Evolutionary conservation across 208 protist species (phyloP).

Genomic region (Trypanosoma brucei): DNA sequence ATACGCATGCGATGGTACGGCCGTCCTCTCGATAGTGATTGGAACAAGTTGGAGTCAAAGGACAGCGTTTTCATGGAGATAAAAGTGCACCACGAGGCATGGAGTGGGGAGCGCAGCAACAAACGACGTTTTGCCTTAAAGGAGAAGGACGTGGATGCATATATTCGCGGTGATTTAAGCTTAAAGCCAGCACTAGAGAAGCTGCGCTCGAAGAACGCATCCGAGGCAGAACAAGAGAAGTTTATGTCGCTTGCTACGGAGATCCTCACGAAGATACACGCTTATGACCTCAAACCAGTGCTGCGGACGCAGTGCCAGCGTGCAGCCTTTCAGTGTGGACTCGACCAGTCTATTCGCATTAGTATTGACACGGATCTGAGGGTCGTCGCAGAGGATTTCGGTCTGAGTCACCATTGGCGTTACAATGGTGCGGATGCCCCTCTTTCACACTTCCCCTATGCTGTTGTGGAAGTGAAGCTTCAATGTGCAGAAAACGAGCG

Average conservation of each 20-base stretch:
- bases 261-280: slow-evolving; percentile 79
- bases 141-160: slow-evolving; percentile 76
- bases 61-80: slow-evolving; percentile 89
- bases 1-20: slow-evolving; percentile 89
- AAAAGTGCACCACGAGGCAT: slow-evolving; percentile 87
- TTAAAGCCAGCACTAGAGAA: slow-evolving; percentile 69
- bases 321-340: slow-evolving; percentile 82
- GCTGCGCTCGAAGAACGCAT: slow-evolving; percentile 69
- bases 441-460: slow-evolving; percentile 78
- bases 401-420: slow-evolving; percentile 81
- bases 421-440: slow-evolving; percentile 68
- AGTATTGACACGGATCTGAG: slow-evolving; percentile 86
- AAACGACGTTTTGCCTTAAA: slow-evolving; percentile 84
- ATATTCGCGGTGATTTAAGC: slow-evolving; percentile 63
- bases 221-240: slow-evolving; percentile 54
- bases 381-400: slow-evolving; percentile 81
- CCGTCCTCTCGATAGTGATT: slow-evolving; percentile 68
- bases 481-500: slow-evolving; percentile 86
- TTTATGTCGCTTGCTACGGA: slow-evolving; percentile 82
- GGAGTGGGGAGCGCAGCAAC: slow-evolving; percentile 85
- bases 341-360: slow-evolving; percentile 81
- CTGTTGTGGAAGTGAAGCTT: slow-evolving; percentile 86
- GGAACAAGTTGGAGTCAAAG: slow-evolving; percentile 50
- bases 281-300: slow-evolving; percentile 81
- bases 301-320: slow-evolving; percentile 81